These are phyloP conservation scores for Tetraselmis striata DNA, from an alignment of 139 green algal species.

Conservation along the genomic window DNA sequence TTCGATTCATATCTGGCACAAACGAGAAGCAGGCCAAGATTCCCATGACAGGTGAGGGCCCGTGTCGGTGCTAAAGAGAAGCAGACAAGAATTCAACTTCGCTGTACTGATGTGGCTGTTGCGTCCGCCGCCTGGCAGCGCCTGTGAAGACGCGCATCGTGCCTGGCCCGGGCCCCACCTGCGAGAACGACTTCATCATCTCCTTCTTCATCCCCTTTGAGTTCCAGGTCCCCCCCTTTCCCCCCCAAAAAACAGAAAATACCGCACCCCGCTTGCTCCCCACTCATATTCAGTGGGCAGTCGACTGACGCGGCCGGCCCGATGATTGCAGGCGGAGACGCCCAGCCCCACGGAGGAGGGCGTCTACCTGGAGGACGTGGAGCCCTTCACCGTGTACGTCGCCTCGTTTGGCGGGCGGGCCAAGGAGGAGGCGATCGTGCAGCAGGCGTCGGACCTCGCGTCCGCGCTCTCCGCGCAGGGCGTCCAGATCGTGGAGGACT, in stretches of 20 bases:
- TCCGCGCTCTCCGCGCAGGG: not conserved
- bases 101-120: not conserved
- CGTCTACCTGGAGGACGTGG: not conserved
- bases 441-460: not conserved
- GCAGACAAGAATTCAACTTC: no score
- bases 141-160: constrained; percentile 1
- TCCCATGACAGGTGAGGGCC: constrained; percentile 46
- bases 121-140: not conserved
- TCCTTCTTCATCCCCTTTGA: constrained; percentile 65
- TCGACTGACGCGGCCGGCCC: no score
- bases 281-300: no score
- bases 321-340: not conserved
- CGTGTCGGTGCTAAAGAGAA: not conserved
- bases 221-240: constrained; percentile 58
- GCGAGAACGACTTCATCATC: constrained; percentile 60
- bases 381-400: not conserved
- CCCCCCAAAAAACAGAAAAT: no score
- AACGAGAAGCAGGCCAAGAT: constrained; percentile 56
- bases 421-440: not conserved
- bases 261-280: no score
- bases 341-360: not conserved
- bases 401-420: not conserved
- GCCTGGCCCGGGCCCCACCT: constrained; percentile 26
- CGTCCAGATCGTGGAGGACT: not conserved
- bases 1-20: constrained; percentile 50